Evolutionary conservation across 805 yeast species (phyloP), one percentile per base, ranked within the genome.

Genomic region (Yamadazyma phyllophila): DNA sequence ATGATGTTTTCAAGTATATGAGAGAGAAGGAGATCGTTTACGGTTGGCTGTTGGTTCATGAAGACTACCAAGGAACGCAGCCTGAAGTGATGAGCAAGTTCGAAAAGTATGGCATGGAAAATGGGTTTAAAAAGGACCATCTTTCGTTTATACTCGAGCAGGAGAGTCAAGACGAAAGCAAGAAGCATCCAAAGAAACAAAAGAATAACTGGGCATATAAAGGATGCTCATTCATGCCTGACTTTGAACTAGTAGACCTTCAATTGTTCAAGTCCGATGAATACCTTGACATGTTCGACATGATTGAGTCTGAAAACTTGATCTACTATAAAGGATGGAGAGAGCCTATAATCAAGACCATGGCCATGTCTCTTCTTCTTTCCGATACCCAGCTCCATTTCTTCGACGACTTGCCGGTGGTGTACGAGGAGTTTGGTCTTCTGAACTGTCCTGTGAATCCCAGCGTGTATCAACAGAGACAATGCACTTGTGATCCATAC

Each of bases 1-100:
- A 58, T 39, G 63, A 61, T 44, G 54, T 58, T 33, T 61, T 61
- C 52, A 47, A 46, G 41, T 49, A 46, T 45, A 60, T 61, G 65
- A 49, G 49, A 41, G 53, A 52, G 27, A 45, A 60, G 30, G 40
- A 55, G 34, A 53, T 59, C 39, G 41, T 47, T 44, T 61, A 58
- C 41, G 65, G 63, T 0, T 61, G 52, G 52, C 50, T 46, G 49
- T 42, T 47, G 31, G 38, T 48, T 26, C 34, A 37, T 27, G 27
- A 44, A 15, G 56, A 50, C 32, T 45, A 43, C 26, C 45, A 47
- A 7, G 37, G 47, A 6, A 27, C 36, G 24, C 52, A 47, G 31
- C 48, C 52, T 8, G 48, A 45, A 8, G 16, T 49, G 8, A 20
- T 51, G 40, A 33, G 38, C 11, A 20, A 36, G 24, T 48, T 48